Base-by-base conservation (phyloP, 768 basidiomycete genomes). In the Panaeolus cyanescens region DNA sequence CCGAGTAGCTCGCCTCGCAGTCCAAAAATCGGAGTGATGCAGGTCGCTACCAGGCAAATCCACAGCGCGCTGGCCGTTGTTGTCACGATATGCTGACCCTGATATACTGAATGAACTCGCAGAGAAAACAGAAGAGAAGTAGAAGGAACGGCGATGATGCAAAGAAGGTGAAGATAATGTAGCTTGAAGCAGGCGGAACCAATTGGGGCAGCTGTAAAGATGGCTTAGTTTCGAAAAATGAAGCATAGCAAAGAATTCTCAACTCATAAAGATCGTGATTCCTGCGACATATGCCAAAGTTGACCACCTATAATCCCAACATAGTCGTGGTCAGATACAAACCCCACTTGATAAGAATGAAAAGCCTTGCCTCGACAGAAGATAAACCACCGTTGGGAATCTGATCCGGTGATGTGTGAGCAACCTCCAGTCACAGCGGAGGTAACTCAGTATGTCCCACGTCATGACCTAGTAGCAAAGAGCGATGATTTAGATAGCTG, bases 41-140 rank as follows among this genome's bases (percentile, higher is more conserved):
- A 61, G 1, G 59, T 61, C 9, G 60, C 72, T 15, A 73, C 19
- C 30, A 70, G 67, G 1, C 56, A 54, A 8, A 75, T 62, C 72
- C 71, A 74, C 9, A 74, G 62, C 15, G 67, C 37, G 36, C 59
- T 63, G 61, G 75, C 74, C 17, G 67, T 59, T 1, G 59, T 53
- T 8, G 61, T 56, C 32, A 71, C 39, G 17, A 56, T 56, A 17
- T 59, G 60, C 28, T 68, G 61, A 15, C 63, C 56, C 20, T 58
- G 50, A 36, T 60, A 74, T 10, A 72, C 45, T 0, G 72, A 64
- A 4, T 57, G 59, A 2, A 71, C 64, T 3, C 71, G 70, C 56
- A 67, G 61, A 58, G 67, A 65, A 58, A 74, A 71, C 8, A 74
- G 68, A 30, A 69, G 62, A 9, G 70, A 45, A 0, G 71, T 63